Evolutionary conservation across 2,329 filamentous ascomycete species (phyloP).

Genomic region (Alternaria gaisen): DNA sequence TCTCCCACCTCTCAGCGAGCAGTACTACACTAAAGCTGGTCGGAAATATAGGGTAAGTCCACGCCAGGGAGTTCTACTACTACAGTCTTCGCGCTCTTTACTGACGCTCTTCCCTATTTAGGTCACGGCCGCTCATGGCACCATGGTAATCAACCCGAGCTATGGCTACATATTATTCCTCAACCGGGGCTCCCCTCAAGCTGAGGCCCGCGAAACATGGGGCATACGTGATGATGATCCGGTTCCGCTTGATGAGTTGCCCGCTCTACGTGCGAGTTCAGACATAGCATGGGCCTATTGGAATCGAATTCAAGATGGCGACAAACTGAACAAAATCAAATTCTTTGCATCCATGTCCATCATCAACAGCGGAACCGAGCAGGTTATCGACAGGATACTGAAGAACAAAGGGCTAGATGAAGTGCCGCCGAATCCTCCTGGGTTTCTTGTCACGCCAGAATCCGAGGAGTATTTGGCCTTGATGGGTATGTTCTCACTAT

Average conservation of each 20-base stretch:
- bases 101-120: background rate
- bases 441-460: background rate
- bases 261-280: conserved; percentile 5
- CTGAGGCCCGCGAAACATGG: background rate
- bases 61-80: too few species aligned
- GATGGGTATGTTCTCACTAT: background rate
- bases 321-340: background rate
- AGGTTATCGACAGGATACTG: background rate
- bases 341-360: background rate
- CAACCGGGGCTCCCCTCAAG: background rate
- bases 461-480: conserved; percentile 4
- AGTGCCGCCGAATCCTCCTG: background rate
- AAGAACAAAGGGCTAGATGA: background rate
- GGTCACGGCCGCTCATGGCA: background rate
- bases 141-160: background rate
- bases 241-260: conserved; percentile 1
- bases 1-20: background rate
- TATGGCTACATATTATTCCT: conserved; percentile 1
- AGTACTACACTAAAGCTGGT: conserved; percentile 3
- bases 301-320: background rate
- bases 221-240: background rate
- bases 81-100: background rate
- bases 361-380: background rate
- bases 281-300: conserved; percentile 12
- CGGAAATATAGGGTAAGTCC: conserved; percentile 5